phyloP scores from a whole-genome alignment of 2,329 filamentous ascomycete genomes.

The Fonsecaea pedrosoi region DNA sequence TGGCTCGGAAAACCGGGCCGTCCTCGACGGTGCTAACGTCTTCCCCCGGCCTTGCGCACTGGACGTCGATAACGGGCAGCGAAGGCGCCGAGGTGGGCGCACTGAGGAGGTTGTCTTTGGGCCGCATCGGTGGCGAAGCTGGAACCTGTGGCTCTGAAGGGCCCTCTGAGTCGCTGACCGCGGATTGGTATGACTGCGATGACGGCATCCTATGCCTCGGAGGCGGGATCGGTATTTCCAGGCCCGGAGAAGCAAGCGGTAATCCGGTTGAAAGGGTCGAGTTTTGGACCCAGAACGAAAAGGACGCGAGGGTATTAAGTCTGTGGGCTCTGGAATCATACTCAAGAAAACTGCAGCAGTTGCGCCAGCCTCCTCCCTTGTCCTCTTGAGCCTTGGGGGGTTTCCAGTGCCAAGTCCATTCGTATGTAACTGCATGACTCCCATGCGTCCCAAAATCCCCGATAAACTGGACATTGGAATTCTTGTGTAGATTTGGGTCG shows the following conservation, averaged over 20 bases:
- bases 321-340: constrained; percentile 93
- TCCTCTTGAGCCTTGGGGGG: constrained; percentile 84
- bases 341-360: constrained; percentile 95
- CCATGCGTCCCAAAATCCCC: constrained; percentile 87
- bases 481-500: constrained; percentile 96
- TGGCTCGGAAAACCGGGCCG: constrained; percentile 92
- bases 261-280: constrained; percentile 53
- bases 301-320: constrained; percentile 84
- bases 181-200: constrained; percentile 82
- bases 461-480: constrained; percentile 92
- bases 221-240: constrained; percentile 74
- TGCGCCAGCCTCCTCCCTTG: constrained; percentile 89
- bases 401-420: constrained; percentile 97
- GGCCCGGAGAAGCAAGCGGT: constrained; percentile 72
- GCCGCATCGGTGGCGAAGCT: constrained; percentile 42
- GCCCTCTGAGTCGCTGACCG: constrained; percentile 73
- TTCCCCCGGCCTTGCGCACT: constrained; percentile 79
- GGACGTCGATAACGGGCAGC: constrained; percentile 81
- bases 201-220: constrained; percentile 80
- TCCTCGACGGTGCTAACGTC: constrained; percentile 87
- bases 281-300: constrained; percentile 95
- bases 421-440: constrained; percentile 82
- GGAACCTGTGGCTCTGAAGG: constrained; percentile 46
- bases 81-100: constrained; percentile 38
- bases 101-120: constrained; percentile 42